Evolutionary conservation across 2,329 filamentous ascomycete species (phyloP).

Genomic region (Fusarium tjaetaba): DNA sequence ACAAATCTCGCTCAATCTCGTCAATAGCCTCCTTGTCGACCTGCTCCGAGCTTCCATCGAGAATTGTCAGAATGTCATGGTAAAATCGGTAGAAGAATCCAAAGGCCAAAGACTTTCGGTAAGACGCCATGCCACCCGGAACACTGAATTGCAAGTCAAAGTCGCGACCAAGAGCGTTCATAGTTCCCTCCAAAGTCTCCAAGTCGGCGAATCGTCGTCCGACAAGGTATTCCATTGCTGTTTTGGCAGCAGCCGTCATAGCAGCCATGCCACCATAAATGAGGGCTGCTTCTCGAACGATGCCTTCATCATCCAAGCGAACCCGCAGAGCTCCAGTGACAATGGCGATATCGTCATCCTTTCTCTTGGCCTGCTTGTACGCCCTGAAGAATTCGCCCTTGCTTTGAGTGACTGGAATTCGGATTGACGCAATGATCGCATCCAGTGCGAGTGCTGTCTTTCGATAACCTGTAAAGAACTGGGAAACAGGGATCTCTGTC

Average conservation of each 20-base stretch:
- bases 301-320: slow-evolving; percentile 72
- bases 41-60: slow-evolving; percentile 59
- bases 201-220: slow-evolving; percentile 85
- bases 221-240: slow-evolving; percentile 75
- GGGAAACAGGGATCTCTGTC: slow-evolving; percentile 87
- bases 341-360: slow-evolving; percentile 98
- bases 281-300: slow-evolving; percentile 79
- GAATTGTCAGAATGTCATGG: slow-evolving; percentile 79
- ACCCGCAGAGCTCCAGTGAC: slow-evolving; percentile 88
- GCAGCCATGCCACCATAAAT: slow-evolving; percentile 97
- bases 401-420: slow-evolving; percentile 79
- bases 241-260: slow-evolving; percentile 86
- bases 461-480: slow-evolving; percentile 93
- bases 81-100: slow-evolving; percentile 98
- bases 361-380: slow-evolving; percentile 96
- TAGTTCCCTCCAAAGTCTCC: slow-evolving; percentile 85
- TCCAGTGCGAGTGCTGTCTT: slow-evolving; percentile 82
- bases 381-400: slow-evolving; percentile 86
- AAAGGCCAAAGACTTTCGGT: slow-evolving; percentile 87
- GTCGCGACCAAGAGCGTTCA: slow-evolving; percentile 88
- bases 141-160: slow-evolving; percentile 92
- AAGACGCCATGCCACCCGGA: slow-evolving; percentile 97
- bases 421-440: slow-evolving; percentile 85
- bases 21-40: slow-evolving; percentile 78
- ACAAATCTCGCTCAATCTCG: slow-evolving; percentile 88